A percentile compares a stretch with the other conserved stretches of the same genome.
Evolutionary conservation across 352 stramenopile genomes (phyloP).

Genomic region (Phytophthora cajani): DNA sequence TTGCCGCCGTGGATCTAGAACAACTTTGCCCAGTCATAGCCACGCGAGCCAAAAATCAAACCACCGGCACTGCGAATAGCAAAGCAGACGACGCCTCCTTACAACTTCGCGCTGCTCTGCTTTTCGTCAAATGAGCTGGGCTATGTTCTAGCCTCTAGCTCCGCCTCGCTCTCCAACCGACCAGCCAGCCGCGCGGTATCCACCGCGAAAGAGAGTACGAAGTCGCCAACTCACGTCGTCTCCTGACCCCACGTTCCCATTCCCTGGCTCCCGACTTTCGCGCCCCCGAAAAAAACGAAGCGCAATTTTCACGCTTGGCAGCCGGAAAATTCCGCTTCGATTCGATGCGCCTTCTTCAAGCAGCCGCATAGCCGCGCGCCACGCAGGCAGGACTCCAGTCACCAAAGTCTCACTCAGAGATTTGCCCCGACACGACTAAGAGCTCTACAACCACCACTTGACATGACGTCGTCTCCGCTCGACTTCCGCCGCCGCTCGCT

Average conservation of each 20-base stretch:
- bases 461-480: slow-evolving; percentile 14
- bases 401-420: slow-evolving; percentile 16
- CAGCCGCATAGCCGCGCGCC: slow-evolving; percentile 10
- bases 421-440: slow-evolving; percentile 20
- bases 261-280: not conserved
- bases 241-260: not conserved
- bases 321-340: slow-evolving; percentile 1
- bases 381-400: not conserved
- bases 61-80: not conserved
- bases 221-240: not conserved
- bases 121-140: not conserved
- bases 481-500: slow-evolving; percentile 22
- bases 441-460: slow-evolving; percentile 1
- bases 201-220: not conserved
- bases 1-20: slow-evolving; percentile 1
- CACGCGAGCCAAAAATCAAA: slow-evolving; percentile 1
- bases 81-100: not conserved
- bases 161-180: not conserved
- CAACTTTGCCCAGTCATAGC: slow-evolving; percentile 1
- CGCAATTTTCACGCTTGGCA: not conserved
- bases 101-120: not conserved
- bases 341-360: slow-evolving; percentile 18
- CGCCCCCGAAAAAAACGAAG: not conserved
- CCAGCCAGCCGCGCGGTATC: not conserved
- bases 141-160: too few relatives aligned